Evolutionary conservation across 495 filamentous ascomycete species (phyloP).

Genomic region (Saxophila tyrrhenica): DNA sequence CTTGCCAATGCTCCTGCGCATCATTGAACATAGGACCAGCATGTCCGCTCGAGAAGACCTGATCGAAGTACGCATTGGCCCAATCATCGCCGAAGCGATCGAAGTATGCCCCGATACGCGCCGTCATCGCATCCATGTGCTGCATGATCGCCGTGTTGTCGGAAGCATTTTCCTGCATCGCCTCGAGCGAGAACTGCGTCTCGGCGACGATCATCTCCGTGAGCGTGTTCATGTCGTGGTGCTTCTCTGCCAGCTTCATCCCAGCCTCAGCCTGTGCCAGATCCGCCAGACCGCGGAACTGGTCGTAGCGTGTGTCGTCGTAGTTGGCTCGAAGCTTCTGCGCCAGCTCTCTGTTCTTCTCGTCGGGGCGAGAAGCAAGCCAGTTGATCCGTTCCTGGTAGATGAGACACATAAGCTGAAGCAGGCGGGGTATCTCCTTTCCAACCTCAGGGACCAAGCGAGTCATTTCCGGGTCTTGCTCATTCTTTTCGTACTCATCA

Average conservation of each 20-base stretch:
- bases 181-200: slow-evolving; percentile 16
- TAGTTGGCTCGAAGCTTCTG: slow-evolving; percentile 38
- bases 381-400: slow-evolving; percentile 53
- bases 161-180: slow-evolving; percentile 12
- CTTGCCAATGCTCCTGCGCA: slow-evolving; percentile 46
- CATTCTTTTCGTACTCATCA: slow-evolving; percentile 16
- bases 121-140: slow-evolving; percentile 6
- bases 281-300: slow-evolving; percentile 52
- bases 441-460: slow-evolving; percentile 43
- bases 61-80: slow-evolving; percentile 69
- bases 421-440: slow-evolving; percentile 41
- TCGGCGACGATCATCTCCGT: slow-evolving; percentile 25
- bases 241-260: slow-evolving; percentile 62
- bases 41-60: slow-evolving; percentile 53
- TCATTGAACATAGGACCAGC: slow-evolving; percentile 58
- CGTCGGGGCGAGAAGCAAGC: slow-evolving; percentile 40
- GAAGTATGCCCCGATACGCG: slow-evolving; percentile 24
- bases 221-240: slow-evolving; percentile 28
- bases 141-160: slow-evolving; percentile 9
- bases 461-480: slow-evolving; percentile 1
- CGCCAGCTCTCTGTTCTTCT: slow-evolving; percentile 35
- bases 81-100: slow-evolving; percentile 48
- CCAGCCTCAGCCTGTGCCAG: slow-evolving; percentile 57
- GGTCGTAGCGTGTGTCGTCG: slow-evolving; percentile 43
- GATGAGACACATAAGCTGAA: slow-evolving; percentile 47